These are phyloP conservation scores for Colletotrichum nymphaeae DNA, from an alignment of 2,329 filamentous ascomycete genomes.

Conservation along the genomic window DNA sequence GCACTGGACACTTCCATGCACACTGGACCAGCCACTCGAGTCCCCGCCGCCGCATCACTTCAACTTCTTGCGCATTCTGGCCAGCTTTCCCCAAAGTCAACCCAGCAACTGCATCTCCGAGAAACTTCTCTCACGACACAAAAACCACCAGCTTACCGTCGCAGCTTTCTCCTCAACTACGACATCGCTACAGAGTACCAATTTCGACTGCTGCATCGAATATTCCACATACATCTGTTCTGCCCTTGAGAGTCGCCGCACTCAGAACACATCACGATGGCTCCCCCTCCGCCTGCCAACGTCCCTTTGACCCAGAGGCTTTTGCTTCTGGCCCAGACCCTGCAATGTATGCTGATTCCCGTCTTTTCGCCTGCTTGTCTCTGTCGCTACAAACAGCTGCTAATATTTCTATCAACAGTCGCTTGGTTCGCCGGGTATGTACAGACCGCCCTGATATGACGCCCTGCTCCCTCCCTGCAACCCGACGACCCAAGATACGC, in stretches of 20 bases:
- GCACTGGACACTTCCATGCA: background rate
- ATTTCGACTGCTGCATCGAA: background rate
- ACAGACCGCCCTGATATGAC: slow-evolving; percentile 34
- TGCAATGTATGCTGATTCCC: slow-evolving; percentile 79
- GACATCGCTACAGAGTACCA: background rate
- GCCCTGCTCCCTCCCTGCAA: slow-evolving; percentile 29
- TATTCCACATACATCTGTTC: background rate
- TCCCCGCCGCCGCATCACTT: slow-evolving; percentile 23
- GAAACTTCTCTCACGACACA: slow-evolving; percentile 24
- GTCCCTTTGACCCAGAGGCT: slow-evolving; percentile 81
- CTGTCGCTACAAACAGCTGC: slow-evolving; percentile 40
- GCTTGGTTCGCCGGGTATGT: slow-evolving; percentile 87
- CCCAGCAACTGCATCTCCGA: slow-evolving; percentile 26
- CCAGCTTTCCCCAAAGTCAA: slow-evolving; percentile 29
- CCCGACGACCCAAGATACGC: slow-evolving; percentile 12
- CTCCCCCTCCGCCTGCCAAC: slow-evolving; percentile 77
- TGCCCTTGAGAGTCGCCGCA: background rate
- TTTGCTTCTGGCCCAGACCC: slow-evolving; percentile 82
- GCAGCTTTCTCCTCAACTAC: background rate
- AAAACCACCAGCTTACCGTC: background rate
- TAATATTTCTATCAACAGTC: slow-evolving; percentile 61
- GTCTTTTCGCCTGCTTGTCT: slow-evolving; percentile 28
- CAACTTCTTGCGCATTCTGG: slow-evolving; percentile 35
- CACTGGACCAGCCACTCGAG: slow-evolving; percentile 28
- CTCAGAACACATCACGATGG: slow-evolving; percentile 27